Base-by-base conservation (phyloP, 2,329 filamentous ascomycete genomes). In the Colletotrichum trifolii region DNA sequence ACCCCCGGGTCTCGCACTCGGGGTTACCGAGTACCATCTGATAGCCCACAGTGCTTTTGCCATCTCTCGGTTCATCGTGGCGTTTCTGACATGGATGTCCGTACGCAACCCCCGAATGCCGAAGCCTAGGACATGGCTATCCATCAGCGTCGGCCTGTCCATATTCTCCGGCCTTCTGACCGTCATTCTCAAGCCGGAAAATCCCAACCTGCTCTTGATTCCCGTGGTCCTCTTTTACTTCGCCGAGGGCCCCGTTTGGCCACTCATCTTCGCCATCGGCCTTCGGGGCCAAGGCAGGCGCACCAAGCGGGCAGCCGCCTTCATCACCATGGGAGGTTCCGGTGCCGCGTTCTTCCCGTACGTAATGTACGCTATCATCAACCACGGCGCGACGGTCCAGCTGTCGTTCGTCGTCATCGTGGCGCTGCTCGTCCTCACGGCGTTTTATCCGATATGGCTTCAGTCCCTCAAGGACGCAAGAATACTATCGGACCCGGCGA, bases 241-340 rank as follows among this genome's bases (percentile, higher is more conserved):
- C 76, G 93, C 92, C 72, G 92, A 95, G 75, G 91, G 90, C 0
- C 92, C 93, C 55, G 87, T 93, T 70, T 97, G 92, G 82, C 93
- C 94, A 0, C 88, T 94, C 2, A 89, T 96, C 65, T 93, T 94
- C 69, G 89, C 91, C 4, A 84, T 96, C 11, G 91, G 91, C 3
- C 89, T 97, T 64, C 87, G 92, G 3, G 93, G 93, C 1, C 86
- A 96, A 54, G 93, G 93, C 0, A 85, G 87, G n/a, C 85, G 92
- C 69, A 94, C 91, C 4, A 96, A 96, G 78, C 85, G 90, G 52
- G 92, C 91, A 0, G 90, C 91, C 0, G 91, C 90, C 2, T 92
- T 88, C 75, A 89, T 96, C 68, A 92, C 94, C 2, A 92, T 90
- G 74, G 91, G 89, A 54, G 91, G 89, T 1, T 89, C 86, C 1